phyloP scores from a whole-genome alignment of 1,284 basidiomycete species.

The Cystobasidiaceae sp. region DNA sequence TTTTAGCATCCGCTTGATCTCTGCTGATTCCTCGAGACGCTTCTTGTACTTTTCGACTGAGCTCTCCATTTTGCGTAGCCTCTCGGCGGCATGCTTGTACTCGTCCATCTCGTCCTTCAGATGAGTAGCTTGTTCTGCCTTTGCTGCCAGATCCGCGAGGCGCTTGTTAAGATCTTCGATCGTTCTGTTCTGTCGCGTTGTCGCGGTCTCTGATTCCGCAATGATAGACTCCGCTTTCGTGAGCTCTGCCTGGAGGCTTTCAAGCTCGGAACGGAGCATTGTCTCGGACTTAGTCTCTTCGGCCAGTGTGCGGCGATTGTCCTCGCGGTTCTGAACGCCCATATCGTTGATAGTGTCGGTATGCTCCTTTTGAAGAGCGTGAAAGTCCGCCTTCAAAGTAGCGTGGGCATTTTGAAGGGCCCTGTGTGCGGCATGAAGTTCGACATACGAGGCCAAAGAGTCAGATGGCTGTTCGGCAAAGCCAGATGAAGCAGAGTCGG shows the following conservation, averaged over 20 bases:
- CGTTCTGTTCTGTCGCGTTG: constrained; percentile 66
- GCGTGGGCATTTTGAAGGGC: constrained; percentile 39
- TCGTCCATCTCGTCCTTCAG: constrained; percentile 94
- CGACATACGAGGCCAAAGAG: constrained; percentile 22
- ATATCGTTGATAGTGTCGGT: constrained; percentile 35
- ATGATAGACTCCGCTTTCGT: constrained; percentile 60
- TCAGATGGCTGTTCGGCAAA: not conserved
- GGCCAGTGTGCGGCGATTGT: not conserved
- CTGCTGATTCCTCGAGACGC: constrained; percentile 90
- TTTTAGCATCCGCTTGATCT: constrained; percentile 70
- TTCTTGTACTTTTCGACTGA: constrained; percentile 99
- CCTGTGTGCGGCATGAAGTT: constrained; percentile 64
- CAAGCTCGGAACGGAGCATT: constrained; percentile 65
- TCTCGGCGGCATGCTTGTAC: constrained; percentile 68
- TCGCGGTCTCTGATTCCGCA: constrained; percentile 66
- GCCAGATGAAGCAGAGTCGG: not conserved
- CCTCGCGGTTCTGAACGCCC: not conserved
- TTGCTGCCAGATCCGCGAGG: constrained; percentile 72
- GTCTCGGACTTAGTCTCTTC: not conserved
- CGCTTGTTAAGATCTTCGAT: constrained; percentile 61
- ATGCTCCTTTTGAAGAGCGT: constrained; percentile 69
- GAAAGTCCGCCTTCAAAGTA: constrained; percentile 69
- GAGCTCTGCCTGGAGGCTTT: constrained; percentile 70
- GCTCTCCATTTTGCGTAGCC: constrained; percentile 86
- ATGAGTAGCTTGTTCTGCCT: constrained; percentile 68